Evolutionary conservation across 371 early-diverging fungal species (phyloP).

Genomic region (Apophysomyces elegans): DNA sequence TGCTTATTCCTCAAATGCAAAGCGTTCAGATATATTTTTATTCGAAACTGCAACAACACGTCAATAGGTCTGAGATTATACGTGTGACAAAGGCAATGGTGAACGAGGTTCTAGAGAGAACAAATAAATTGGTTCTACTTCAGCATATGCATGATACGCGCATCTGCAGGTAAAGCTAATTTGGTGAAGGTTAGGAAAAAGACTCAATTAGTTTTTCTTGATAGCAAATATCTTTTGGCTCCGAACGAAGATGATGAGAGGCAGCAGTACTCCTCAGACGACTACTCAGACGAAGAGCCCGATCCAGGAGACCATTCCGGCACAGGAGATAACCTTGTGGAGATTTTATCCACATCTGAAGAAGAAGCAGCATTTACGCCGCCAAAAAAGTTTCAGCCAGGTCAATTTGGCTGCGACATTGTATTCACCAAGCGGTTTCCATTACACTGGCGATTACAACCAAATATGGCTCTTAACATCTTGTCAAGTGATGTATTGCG

Average conservation of each 20-base stretch:
- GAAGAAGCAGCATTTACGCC: constrained; percentile 43
- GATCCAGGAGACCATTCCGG: constrained; percentile 27
- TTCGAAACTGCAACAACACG: constrained; percentile 64
- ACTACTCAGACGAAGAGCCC: constrained; percentile 57
- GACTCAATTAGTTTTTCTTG: background rate
- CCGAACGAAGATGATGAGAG: constrained; percentile 44
- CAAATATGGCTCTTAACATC: constrained; percentile 65
- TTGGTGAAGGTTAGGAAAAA: background rate
- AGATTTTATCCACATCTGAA: constrained; percentile 45
- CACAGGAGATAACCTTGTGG: constrained; percentile 52
- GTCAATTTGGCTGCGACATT: constrained; percentile 76
- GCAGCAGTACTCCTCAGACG: constrained; percentile 40
- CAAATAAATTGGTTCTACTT: constrained; percentile 71
- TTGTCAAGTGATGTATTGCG: constrained; percentile 59
- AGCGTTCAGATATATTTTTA: constrained; percentile 73
- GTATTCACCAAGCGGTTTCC: constrained; percentile 68
- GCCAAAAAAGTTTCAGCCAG: constrained; percentile 52
- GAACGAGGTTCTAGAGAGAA: constrained; percentile 62
- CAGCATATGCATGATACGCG: constrained; percentile 68
- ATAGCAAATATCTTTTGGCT: constrained; percentile 71
- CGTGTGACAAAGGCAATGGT: constrained; percentile 62
- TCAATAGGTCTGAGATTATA: constrained; percentile 61
- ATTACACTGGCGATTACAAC: constrained; percentile 78
- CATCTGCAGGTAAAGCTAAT: constrained; percentile 60
- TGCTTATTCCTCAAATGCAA: constrained; percentile 60